Evolutionary conservation across 192 early-diverging fungal species (phyloP), one percentile per base, ranked within the genome.

Genomic region (Podochytrium sp.): DNA sequence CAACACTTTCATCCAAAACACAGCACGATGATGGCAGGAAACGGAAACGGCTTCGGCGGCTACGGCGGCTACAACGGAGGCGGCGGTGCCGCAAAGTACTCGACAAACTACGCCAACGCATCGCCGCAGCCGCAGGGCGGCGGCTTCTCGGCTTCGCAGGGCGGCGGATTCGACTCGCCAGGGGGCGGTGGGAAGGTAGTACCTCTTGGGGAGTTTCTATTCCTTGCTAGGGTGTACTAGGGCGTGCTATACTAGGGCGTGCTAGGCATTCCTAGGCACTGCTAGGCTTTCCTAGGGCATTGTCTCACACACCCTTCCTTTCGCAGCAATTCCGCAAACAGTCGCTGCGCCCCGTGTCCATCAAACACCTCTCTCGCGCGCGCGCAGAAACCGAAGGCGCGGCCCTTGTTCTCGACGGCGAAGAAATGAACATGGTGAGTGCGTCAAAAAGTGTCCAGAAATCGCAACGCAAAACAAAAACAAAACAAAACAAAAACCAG

Each of bases 331-430:
- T 71, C 41, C 41, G 67, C 14, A 83, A 86, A 72, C 90, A 94
- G 60, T 86, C 90, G 1, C 82, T 95, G 16, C 87, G 92, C 25
- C 93, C 93, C 23, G 91, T 96, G 25, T 93, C 93, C 16, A 89
- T 95, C 76, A 92, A 92, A 75, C 92, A 93, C 76, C 77, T 96
- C 7, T 32, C 78, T 4, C 75, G 77, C 20, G 81, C 87, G 3
- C 74, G 76, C 0, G 75, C 40, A 10, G 66, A 82, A 40, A 70
- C 79, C 4, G 75, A 85, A 25, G 73, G 79, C 18, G 93, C 95
- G 53, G 74, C 76, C 58, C 90, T 85, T 0, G 83, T 92, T 25
- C 83, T 96, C 5, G 95, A 95, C 69, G 86, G 83, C 37, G 78
- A 84, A 20, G 91, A 93, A 42, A 59, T 94, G 35, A 84, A 82